These are phyloP conservation scores for Cornus florida DNA, from an alignment of 148 eudicot genomes.

Conservation along the genomic window DNA sequence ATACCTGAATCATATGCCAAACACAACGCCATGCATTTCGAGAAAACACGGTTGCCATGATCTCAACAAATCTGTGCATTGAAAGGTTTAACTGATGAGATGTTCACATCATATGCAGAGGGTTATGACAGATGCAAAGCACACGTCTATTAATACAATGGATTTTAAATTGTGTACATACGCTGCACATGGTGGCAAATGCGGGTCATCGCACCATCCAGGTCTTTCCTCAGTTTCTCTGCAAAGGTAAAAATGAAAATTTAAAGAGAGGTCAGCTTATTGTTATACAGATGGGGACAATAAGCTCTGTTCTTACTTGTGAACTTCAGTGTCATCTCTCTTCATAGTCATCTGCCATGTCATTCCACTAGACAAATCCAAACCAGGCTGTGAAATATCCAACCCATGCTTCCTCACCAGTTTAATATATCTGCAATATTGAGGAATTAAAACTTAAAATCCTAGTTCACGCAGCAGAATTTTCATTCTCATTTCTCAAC, in stretches of 20 bases:
- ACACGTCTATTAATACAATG: background rate
- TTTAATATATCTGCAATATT: conserved; percentile 53
- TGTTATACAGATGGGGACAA: background rate
- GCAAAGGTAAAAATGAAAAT: conserved; percentile 7
- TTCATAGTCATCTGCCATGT: conserved; percentile 92
- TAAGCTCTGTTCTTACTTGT: conserved; percentile 48
- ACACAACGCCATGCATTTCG: conserved; percentile 93
- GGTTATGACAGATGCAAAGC: background rate
- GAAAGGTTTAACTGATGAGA: background rate
- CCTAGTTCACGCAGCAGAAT: background rate
- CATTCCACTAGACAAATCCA: conserved; percentile 58
- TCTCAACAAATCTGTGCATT: conserved; percentile 75
- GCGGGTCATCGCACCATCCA: conserved; percentile 79
- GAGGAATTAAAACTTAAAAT: conserved; percentile 2
- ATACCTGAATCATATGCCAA: conserved; percentile 96
- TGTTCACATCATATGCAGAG: background rate
- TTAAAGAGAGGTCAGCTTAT: background rate
- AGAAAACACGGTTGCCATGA: conserved; percentile 94
- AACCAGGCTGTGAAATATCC: conserved; percentile 91
- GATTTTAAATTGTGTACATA: conserved; percentile 31
- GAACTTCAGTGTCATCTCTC: conserved; percentile 70
- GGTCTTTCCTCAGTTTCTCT: conserved; percentile 75
- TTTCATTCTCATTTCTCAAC: conserved; percentile 3
- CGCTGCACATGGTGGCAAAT: conserved; percentile 96
- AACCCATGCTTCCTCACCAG: conserved; percentile 69